phyloP scores from a whole-genome alignment of 768 basidiomycete genomes.

The Boletus vinaceobasis region DNA sequence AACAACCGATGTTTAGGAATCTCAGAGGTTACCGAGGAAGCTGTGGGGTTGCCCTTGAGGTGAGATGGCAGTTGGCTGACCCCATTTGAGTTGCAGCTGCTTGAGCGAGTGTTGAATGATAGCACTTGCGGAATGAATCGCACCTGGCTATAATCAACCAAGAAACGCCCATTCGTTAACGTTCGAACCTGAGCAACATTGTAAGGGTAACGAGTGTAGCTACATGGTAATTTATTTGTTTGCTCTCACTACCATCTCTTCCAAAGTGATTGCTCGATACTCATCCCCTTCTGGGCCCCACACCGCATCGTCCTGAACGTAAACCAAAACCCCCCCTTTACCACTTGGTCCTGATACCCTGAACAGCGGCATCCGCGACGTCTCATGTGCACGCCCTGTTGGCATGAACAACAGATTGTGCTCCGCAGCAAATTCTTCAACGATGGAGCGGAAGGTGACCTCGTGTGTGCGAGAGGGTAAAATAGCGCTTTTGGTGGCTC shows the following conservation, averaged over 20 bases:
- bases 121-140: not conserved
- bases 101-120: not conserved
- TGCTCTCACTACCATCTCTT: conserved; percentile 81
- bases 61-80: not conserved
- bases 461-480: conserved; percentile 61
- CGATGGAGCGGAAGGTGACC: conserved; percentile 89
- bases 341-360: conserved; percentile 81
- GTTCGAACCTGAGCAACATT: not conserved
- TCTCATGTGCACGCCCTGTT: conserved; percentile 78
- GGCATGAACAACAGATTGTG: conserved; percentile 91
- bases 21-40: too few species aligned
- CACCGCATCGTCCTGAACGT: conserved; percentile 90
- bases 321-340: conserved; percentile 83
- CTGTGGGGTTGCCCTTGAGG: not conserved
- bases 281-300: conserved; percentile 73
- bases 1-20: too few species aligned
- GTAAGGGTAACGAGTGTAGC: not conserved
- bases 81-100: not conserved
- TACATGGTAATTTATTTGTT: conserved; percentile 22
- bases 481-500: conserved; percentile 33
- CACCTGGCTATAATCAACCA: not conserved
- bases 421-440: conserved; percentile 83
- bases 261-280: conserved; percentile 76
- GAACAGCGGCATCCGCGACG: conserved; percentile 86
- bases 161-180: not conserved